phyloP scores from a whole-genome alignment of 495 filamentous ascomycete genomes.

The Pseudevernia furfuracea region DNA sequence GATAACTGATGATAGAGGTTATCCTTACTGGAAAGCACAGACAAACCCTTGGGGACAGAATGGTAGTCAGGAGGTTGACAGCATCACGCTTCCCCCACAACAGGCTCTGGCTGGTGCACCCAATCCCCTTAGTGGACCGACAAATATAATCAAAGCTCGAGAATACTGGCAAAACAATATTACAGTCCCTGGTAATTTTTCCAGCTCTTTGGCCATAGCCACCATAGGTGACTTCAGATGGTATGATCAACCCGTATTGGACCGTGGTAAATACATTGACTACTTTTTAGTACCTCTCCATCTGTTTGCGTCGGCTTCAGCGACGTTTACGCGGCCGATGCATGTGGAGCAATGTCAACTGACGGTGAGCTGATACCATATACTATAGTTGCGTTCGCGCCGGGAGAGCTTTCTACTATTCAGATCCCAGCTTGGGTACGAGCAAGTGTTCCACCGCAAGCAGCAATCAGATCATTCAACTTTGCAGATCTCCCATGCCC shows the following conservation, averaged over 20 bases:
- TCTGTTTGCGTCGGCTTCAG: slow-evolving; percentile 10
- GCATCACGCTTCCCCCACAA: not conserved
- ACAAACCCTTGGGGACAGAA: slow-evolving; percentile 9
- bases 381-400: slow-evolving; percentile 7
- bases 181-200: not conserved
- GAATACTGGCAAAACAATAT: not conserved
- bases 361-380: not conserved
- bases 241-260: not conserved
- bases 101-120: not conserved
- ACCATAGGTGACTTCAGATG: not conserved
- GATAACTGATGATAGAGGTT: slow-evolving; percentile 2
- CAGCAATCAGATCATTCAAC: slow-evolving; percentile 11
- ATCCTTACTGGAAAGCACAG: slow-evolving; percentile 4
- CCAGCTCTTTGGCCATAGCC: not conserved
- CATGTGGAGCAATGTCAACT: slow-evolving; percentile 1
- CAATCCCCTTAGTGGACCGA: not conserved
- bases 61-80: not conserved
- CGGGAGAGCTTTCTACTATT: slow-evolving; percentile 11
- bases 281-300: not conserved
- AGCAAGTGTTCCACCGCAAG: slow-evolving; percentile 1
- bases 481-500: slow-evolving; percentile 16
- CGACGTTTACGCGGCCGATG: not conserved
- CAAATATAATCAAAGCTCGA: not conserved
- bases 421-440: slow-evolving; percentile 3
- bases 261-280: not conserved